Evolutionary conservation across 441 rosid genomes (phyloP).

Genomic region (Mallotus repandus): DNA sequence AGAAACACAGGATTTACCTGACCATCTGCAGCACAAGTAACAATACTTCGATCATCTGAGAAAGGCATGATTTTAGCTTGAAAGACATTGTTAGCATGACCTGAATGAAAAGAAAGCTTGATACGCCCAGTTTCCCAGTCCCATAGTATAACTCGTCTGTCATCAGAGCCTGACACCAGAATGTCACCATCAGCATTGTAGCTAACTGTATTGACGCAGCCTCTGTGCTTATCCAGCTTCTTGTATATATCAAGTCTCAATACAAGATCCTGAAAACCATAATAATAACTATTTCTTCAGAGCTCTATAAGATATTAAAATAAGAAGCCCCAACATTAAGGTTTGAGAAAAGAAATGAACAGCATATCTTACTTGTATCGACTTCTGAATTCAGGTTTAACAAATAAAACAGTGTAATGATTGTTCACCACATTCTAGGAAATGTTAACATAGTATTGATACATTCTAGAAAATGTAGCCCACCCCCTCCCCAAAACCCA

Average conservation of each 20-base stretch:
- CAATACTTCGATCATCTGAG: slow-evolving; percentile 75
- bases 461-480: too few relatives aligned
- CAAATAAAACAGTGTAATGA: too few relatives aligned
- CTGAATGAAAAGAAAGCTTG: slow-evolving; percentile 72
- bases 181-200: slow-evolving; percentile 62
- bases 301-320: not conserved
- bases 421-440: too few relatives aligned
- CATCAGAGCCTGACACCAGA: slow-evolving; percentile 87
- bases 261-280: slow-evolving; percentile 63
- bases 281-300: slow-evolving; percentile 10
- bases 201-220: slow-evolving; percentile 83
- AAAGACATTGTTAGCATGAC: slow-evolving; percentile 73
- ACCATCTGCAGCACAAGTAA: slow-evolving; percentile 97
- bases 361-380: too few relatives aligned
- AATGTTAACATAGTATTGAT: too few relatives aligned
- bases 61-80: slow-evolving; percentile 88
- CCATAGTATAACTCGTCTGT: slow-evolving; percentile 68
- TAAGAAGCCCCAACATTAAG: not conserved
- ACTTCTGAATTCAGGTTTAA: too few relatives aligned
- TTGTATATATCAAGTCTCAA: slow-evolving; percentile 57
- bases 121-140: slow-evolving; percentile 70
- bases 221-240: slow-evolving; percentile 76
- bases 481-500: too few relatives aligned
- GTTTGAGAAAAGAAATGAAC: too few relatives aligned
- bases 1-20: slow-evolving; percentile 44